Evolutionary conservation across 441 rosid genomes (phyloP).

Genomic region (Dalechampia spathulata): DNA sequence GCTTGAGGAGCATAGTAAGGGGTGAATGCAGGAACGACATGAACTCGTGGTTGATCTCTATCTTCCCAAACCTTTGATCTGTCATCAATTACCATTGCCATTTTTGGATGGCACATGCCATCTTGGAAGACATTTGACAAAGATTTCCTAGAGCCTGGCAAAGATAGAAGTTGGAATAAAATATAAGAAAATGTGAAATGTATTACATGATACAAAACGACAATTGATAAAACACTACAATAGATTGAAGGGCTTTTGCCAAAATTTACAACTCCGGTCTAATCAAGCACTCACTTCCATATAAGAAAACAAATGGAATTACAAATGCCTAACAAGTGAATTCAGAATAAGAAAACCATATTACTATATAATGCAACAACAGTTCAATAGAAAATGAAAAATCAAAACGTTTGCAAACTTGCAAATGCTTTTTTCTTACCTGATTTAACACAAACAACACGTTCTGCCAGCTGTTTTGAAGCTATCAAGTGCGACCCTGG

Average conservation of each 20-base stretch:
- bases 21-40: constrained; percentile 83
- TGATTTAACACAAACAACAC: constrained; percentile 91
- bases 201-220: background rate
- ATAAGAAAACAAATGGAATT: background rate
- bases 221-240: background rate
- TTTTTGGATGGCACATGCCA: constrained; percentile 89
- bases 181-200: constrained; percentile 2
- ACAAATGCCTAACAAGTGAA: background rate
- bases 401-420: constrained; percentile 2
- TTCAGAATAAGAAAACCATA: background rate
- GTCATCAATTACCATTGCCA: constrained; percentile 99
- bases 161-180: constrained; percentile 13
- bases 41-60: constrained; percentile 98
- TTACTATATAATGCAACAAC: constrained; percentile 8
- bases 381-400: constrained; percentile 1
- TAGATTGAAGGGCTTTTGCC: background rate
- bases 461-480: constrained; percentile 63
- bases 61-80: constrained; percentile 99
- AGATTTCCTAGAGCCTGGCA: constrained; percentile 77
- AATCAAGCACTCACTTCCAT: background rate
- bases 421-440: constrained; percentile 36
- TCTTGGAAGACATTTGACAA: constrained; percentile 77
- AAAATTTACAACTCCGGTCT: background rate
- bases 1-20: constrained; percentile 99
- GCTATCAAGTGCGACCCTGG: constrained; percentile 76